Base-by-base conservation (phyloP, 768 basidiomycete species). In the Trametes cubensis region DNA sequence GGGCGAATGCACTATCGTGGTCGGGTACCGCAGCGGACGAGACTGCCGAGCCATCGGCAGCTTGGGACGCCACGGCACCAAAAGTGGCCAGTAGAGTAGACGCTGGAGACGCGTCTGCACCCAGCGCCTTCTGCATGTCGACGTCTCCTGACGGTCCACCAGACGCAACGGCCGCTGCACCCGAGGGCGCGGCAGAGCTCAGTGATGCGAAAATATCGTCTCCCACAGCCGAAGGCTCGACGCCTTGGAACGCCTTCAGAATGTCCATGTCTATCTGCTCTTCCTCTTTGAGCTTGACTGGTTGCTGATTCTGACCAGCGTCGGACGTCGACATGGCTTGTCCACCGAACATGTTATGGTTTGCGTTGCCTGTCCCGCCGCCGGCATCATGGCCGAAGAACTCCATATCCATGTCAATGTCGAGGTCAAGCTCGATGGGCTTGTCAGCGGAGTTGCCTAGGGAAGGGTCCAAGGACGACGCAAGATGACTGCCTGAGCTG, bases 341-440 rank as follows among this genome's bases (percentile, higher is more conserved):
- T 67, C 47, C 40, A 28, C 45, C 53, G 46, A 65, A 56, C 38
- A 58, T 59, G 23, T 52, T 46, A 18, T 49, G 59, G 54, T 49
- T 47, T 55, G 50, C 69, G 55, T 61, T 64, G 46, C 68, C 60
- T 1, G 57, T 6, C 47, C 62, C 56, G 28, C 2, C 57, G 6
- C 28, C 48, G n/a, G 58, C 41, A 2, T 26, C 47, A 38, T 62
- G 58, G 2, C 66, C 80, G 67, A 79, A 77, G 72, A 76, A 70
- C 54, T 62, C 75, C 54, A 88, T 83, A 64, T 90, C 87, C 54
- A 88, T 83, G 65, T 90, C 87, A 72, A 87, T 85, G 53, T 91
- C 89, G 57, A 92, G 68, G 71, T 92, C 89, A 25, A 92, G 80
- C 69, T 91, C 90, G 59, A 92, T 92, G 20, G 91, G 90, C 71